Base-by-base conservation (phyloP, 192 early-diverging fungal species). In the Coemansia furcata region DNA sequence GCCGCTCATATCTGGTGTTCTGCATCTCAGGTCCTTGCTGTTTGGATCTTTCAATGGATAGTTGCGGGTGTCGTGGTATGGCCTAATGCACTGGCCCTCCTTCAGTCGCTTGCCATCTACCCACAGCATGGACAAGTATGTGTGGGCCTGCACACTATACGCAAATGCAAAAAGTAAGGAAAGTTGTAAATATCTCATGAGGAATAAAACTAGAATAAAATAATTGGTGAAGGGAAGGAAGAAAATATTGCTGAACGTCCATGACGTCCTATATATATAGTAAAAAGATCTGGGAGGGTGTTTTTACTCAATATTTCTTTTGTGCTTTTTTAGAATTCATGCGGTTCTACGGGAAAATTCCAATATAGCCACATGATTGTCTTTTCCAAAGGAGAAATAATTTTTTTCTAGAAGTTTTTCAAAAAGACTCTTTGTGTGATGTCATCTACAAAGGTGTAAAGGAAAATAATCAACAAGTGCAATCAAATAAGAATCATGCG, bases 31-130 rank as follows among this genome's bases (percentile, higher is more conserved):
- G 14, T 67, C 67, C n/a, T 65, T 43, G 14, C 39, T 42, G 6
- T 17, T 59, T 1, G 60, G 60, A 57, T 69, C 67, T 3, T 69
- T 66, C 5, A 65, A 62, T n/a, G 76, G 76, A 39, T 35, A 73
- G 23, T 78, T 78, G 19, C 63, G 62, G 7, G 54, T 66, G 11
- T 40, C 11, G 15, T 61, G 60, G 61, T 71, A 76, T 11, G 65
- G 65, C 36, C 74, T 69, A 40, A 76, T 70, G 64, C 74, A 76
- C 59, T 71, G 40, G 26, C 74, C 74, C 35, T 70, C 68, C 21
- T 29, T 36, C 5, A 50, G 40, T 60, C 62, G 33, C 26, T 47
- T 47, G 33, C 74, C 65, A 40, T 63, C 69, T 11, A 76, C 43
- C 40, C 64, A 58, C 23, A 76, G 26, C 36, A 63, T 66, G 62